Evolutionary conservation across 2,329 filamentous ascomycete genomes (phyloP).

Genomic region (Sphaceloma murrayae): DNA sequence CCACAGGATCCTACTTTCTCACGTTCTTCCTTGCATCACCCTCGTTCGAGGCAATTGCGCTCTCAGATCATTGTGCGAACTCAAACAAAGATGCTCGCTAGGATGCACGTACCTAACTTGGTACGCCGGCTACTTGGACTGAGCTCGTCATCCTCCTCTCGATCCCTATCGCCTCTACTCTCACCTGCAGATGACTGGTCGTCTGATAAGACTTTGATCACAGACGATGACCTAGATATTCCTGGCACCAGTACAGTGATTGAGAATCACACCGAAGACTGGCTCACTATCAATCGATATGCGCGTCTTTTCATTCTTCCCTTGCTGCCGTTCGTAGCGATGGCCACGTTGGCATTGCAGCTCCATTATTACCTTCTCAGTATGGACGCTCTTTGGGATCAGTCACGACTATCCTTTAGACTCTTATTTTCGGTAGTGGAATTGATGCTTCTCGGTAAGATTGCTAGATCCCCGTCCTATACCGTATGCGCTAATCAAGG

Average conservation of each 20-base stretch:
- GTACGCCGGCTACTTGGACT: slow-evolving; percentile 1
- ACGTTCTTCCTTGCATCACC: background rate
- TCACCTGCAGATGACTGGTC: background rate
- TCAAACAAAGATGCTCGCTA: background rate
- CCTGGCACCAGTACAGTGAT: background rate
- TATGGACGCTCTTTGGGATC: background rate
- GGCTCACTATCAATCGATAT: slow-evolving; percentile 3
- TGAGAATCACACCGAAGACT: slow-evolving; percentile 6
- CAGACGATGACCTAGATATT: background rate
- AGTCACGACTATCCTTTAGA: background rate
- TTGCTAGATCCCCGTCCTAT: background rate
- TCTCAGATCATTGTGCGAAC: too few relatives aligned
- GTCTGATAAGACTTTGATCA: background rate
- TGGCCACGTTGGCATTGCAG: slow-evolving; percentile 1
- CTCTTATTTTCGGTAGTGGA: slow-evolving; percentile 1
- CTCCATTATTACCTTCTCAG: slow-evolving; percentile 1
- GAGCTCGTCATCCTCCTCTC: background rate
- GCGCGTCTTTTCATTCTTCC: background rate
- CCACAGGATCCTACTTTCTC: too few relatives aligned
- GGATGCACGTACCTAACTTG: background rate
- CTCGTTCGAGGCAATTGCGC: background rate
- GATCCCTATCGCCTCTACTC: background rate
- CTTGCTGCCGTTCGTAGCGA: background rate
- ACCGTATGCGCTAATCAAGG: background rate
- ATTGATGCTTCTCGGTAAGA: background rate